Evolutionary conservation across 495 filamentous ascomycete species (phyloP).

Genomic region (Gamarada debralockiae): DNA sequence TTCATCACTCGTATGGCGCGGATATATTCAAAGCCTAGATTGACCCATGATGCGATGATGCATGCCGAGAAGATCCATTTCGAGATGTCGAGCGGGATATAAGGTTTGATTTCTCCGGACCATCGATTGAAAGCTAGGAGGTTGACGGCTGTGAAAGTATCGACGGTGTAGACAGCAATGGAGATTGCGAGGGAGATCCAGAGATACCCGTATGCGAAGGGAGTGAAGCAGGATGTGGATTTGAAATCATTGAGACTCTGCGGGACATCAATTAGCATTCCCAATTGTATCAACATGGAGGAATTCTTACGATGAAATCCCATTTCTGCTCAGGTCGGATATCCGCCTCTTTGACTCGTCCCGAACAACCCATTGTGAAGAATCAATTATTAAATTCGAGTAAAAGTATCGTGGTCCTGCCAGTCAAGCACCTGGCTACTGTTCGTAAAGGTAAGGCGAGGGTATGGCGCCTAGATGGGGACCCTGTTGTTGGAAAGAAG

Average conservation of each 20-base stretch:
- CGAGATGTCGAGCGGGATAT: conserved; percentile 63
- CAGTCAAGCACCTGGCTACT: conserved; percentile 18
- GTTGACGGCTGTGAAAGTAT: conserved; percentile 90
- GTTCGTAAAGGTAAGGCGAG: neutral
- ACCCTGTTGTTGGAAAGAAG: neutral
- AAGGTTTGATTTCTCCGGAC: conserved; percentile 54
- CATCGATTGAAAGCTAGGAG: conserved; percentile 74
- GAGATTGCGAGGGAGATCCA: conserved; percentile 76
- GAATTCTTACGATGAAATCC: conserved; percentile 78
- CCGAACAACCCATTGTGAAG: conserved; percentile 67
- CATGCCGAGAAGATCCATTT: conserved; percentile 90
- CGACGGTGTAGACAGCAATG: conserved; percentile 80
- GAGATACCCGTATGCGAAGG: conserved; percentile 80
- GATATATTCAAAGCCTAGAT: conserved; percentile 72
- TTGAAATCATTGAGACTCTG: conserved; percentile 91
- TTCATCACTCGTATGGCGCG: conserved; percentile 75
- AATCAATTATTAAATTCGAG: conserved; percentile 10
- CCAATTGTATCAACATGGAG: neutral
- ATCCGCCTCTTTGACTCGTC: conserved; percentile 61
- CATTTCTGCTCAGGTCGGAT: conserved; percentile 83
- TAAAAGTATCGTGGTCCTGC: conserved; percentile 13
- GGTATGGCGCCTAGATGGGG: neutral
- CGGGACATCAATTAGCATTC: neutral
- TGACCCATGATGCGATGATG: conserved; percentile 80
- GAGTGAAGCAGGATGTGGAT: conserved; percentile 66